Evolutionary conservation across 1,284 basidiomycete species (phyloP).

Genomic region (Melampsora larici-populina): DNA sequence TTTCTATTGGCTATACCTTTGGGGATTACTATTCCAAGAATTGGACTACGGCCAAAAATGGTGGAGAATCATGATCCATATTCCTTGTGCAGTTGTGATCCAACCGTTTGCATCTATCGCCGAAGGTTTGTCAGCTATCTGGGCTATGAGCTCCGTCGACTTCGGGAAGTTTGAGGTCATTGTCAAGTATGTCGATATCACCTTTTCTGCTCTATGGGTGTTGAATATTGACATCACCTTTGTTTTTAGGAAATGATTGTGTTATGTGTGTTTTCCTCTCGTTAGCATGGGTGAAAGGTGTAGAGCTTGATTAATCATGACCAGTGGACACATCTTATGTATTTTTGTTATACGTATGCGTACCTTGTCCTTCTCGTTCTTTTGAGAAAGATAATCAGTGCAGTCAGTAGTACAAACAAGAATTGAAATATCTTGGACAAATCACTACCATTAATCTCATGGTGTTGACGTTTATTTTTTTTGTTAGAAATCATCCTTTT

Average conservation of each 20-base stretch:
- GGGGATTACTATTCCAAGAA: constrained; percentile 46
- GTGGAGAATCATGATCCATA: constrained; percentile 37
- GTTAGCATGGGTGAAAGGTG: too few species aligned
- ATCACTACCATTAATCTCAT: too few species aligned
- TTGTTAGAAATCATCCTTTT: too few species aligned
- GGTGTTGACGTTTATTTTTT: too few species aligned
- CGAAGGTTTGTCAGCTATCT: constrained; percentile 54
- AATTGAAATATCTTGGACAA: too few species aligned
- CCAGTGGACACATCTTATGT: too few species aligned
- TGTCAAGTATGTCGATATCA: constrained; percentile 39
- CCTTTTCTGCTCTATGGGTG: neutral
- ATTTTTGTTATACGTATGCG: too few species aligned
- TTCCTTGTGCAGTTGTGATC: constrained; percentile 51
- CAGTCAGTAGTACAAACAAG: too few species aligned
- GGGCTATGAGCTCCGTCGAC: constrained; percentile 54
- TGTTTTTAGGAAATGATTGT: neutral
- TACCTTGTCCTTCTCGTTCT: too few species aligned
- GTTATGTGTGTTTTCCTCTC: too few species aligned
- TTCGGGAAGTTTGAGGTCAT: constrained; percentile 47
- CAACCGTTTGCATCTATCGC: constrained; percentile 55
- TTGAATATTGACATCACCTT: neutral
- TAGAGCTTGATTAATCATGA: too few species aligned
- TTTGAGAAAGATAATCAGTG: too few species aligned
- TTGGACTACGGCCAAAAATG: constrained; percentile 49
- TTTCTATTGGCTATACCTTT: constrained; percentile 52